Conservation (phyloP, 306 rosid species). For the Canavalia gladiata region DNA sequence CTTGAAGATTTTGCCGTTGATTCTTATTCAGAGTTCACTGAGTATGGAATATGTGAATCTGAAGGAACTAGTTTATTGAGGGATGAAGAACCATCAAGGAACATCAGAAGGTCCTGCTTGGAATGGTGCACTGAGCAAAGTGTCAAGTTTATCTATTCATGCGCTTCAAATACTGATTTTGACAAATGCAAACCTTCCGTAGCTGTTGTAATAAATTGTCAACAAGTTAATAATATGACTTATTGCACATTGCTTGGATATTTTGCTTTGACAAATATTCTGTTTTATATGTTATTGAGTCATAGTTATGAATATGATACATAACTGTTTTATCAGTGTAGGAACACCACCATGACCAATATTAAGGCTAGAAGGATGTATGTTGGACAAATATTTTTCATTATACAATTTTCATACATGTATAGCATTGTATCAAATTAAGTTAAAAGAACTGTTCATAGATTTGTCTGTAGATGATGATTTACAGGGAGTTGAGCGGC, state of each 20-base stretch:
- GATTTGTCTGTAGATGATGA: constrained; percentile 80
- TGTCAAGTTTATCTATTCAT: constrained; percentile 74
- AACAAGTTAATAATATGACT: neutral
- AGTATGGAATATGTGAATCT: constrained; percentile 74
- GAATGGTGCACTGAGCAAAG: constrained; percentile 49
- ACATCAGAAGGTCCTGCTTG: constrained; percentile 59
- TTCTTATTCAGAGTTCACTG: constrained; percentile 51
- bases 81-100: constrained; percentile 57
- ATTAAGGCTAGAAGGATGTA: no score
- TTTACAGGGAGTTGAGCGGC: constrained; percentile 80
- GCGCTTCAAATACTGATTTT: constrained; percentile 71
- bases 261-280: constrained; percentile 30
- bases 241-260: neutral
- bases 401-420: neutral
- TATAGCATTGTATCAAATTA: neutral
- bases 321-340: no score
- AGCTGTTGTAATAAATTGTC: constrained; percentile 14
- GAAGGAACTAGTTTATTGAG: constrained; percentile 78
- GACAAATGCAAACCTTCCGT: constrained; percentile 62
- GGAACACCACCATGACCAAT: no score
- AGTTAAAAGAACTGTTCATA: constrained; percentile 43
- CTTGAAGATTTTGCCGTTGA: constrained; percentile 52
- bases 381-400: neutral
- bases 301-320: neutral
- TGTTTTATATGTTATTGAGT: constrained; percentile 3